Percentiles rank a stretch among this genome's conserved stretches.
These are phyloP conservation scores for Limonomyces culmigenus DNA, from an alignment of 1,284 basidiomycete genomes.

Conservation along the genomic window DNA sequence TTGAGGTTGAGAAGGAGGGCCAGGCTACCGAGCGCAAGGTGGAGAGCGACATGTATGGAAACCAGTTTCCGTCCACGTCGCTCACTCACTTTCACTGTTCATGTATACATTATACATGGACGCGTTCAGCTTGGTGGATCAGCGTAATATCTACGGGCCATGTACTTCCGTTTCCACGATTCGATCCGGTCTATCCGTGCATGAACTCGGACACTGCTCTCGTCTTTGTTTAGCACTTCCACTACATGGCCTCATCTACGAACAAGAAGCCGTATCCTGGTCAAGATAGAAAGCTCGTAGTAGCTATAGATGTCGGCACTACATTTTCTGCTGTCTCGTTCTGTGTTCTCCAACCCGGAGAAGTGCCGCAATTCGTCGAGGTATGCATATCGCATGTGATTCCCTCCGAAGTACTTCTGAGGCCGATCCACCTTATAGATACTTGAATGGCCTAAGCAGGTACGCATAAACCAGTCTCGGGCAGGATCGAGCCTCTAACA, in stretches of 20 bases:
- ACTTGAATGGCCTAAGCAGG: background rate
- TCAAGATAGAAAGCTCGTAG: slow-evolving; percentile 52
- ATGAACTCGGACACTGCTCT: no score
- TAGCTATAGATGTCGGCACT: slow-evolving; percentile 62
- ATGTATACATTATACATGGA: no score
- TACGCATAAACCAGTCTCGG: background rate
- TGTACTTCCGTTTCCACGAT: no score
- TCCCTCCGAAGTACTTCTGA: slow-evolving; percentile 13
- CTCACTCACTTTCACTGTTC: no score
- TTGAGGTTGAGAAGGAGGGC: slow-evolving; percentile 56
- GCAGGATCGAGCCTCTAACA: slow-evolving; percentile 2
- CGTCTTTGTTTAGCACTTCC: no score
- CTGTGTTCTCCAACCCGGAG: slow-evolving; percentile 55
- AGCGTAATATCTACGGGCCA: no score
- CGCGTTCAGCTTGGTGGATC: no score
- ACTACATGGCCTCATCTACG: no score
- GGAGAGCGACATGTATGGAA: slow-evolving; percentile 18
- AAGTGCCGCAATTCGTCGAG: slow-evolving; percentile 59
- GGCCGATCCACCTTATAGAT: background rate
- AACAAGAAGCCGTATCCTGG: no score
- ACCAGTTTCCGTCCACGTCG: no score
- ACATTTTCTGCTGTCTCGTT: slow-evolving; percentile 66
- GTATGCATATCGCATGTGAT: no score
- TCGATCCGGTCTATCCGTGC: no score
- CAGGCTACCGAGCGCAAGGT: slow-evolving; percentile 52